Base-by-base conservation (phyloP, 768 basidiomycete species). In the Lenzites betulinus region DNA sequence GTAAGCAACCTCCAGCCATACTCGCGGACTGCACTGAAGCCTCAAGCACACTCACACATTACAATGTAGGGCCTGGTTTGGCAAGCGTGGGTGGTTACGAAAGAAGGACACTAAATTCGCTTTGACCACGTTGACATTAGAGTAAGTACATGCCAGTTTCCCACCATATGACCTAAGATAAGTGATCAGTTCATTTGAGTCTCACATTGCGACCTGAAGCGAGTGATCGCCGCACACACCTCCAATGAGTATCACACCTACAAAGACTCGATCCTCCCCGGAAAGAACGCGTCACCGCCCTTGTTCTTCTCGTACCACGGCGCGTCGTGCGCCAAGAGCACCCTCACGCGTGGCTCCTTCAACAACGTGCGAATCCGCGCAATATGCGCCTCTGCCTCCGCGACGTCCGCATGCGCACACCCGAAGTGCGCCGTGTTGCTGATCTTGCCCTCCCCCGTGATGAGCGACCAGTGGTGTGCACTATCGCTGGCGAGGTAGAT, bases 401-500 rank as follows among this genome's bases (percentile, higher is more conserved):
- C 77, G 64, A 74, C 75, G 65, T 84, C 71, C 15, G 60, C 59
- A 60, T 86, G 83, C 47, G 76, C 74, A 48, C 81, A 84, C 22
- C 59, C 59, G 26, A 54, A 73, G 16, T 68, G 69, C 18, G 54
- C 65, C 11, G 73, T 70, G 33, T 54, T 49, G 3, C 77, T 76
- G 47, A 86, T 76, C 11, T 71, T 64, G n/a, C 73, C 73, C 58
- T 80, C 75, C 8, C 80, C 80, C 0, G 75, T 81, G 62, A 86
- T 67, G 51, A 85, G 71, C 20, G 78, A 73, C 75, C 77, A 77
- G 66, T 84, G 79, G 67, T 64, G 64, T 52, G 64, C 64, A 43
- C 81, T 81, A 66, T 87, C 85, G 0, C 81, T 83, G 3, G 74
- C 84, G 18, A 86, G 75, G 64, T 78, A 81, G n/a, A 86, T 72